These are phyloP conservation scores for Hypericum perforatum DNA, from an alignment of 345 rosid genomes.

Conservation along the genomic window DNA sequence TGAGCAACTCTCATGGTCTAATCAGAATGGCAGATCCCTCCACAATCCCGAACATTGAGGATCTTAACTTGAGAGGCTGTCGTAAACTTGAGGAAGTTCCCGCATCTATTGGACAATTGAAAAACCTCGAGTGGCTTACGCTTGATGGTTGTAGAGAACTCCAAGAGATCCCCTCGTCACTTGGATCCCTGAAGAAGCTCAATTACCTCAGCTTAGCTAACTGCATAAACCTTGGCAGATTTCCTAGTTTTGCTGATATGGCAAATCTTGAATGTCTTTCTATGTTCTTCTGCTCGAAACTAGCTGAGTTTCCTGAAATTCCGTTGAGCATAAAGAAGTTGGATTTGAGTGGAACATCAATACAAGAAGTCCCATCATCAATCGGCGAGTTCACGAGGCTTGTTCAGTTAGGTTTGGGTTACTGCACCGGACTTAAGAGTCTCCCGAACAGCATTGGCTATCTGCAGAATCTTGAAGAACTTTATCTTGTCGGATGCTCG, in stretches of 20 bases:
- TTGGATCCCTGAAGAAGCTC: background rate
- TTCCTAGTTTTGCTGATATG: background rate
- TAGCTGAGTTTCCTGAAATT: background rate
- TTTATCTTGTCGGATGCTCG: background rate
- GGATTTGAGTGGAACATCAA: background rate
- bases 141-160: slow-evolving; percentile 2
- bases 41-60: background rate
- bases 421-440: background rate
- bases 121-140: background rate
- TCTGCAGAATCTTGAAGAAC: background rate
- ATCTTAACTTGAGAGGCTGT: too few relatives aligned
- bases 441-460: background rate
- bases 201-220: background rate
- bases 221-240: background rate
- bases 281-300: background rate
- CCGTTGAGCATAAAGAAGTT: background rate
- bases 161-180: background rate
- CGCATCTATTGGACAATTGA: too few relatives aligned
- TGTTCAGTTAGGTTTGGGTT: background rate
- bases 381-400: background rate
- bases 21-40: slow-evolving; percentile 1
- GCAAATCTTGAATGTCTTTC: background rate
- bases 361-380: background rate
- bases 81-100: too few relatives aligned
- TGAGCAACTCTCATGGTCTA: background rate